A percentile compares a stretch with the other conserved stretches of the same genome.
Evolutionary conservation across 768 basidiomycete genomes (phyloP).

Genomic region (Lyophyllum decastes): DNA sequence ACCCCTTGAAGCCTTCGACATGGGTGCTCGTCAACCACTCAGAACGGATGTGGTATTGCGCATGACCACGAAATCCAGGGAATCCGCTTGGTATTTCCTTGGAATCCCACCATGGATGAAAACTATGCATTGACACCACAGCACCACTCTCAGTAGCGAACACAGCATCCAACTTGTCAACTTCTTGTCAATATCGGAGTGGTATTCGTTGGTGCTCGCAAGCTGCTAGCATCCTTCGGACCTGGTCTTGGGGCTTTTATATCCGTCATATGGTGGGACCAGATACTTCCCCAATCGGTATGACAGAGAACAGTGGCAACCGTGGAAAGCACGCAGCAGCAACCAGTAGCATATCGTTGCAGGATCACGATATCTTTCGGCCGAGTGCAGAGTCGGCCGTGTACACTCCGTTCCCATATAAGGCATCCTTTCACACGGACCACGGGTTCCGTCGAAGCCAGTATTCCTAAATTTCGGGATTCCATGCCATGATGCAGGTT

Average conservation of each 20-base stretch:
- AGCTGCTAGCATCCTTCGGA: neutral
- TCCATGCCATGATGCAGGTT: neutral
- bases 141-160: neutral
- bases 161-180: neutral
- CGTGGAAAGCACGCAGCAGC: neutral
- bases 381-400: conserved; percentile 12
- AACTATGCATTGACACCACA: neutral
- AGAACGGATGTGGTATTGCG: neutral
- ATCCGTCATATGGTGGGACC: neutral
- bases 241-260: neutral
- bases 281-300: neutral
- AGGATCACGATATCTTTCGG: conserved; percentile 5
- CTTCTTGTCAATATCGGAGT: neutral
- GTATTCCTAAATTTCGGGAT: neutral
- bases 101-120: neutral
- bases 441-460: neutral
- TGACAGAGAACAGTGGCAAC: neutral
- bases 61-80: neutral
- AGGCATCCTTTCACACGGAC: neutral
- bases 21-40: too few relatives aligned
- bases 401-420: conserved; percentile 3
- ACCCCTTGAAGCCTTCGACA: neutral
- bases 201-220: neutral
- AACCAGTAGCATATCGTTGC: neutral
- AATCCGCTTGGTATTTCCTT: neutral